Evolutionary conservation across 2,329 filamentous ascomycete genomes (phyloP).

Genomic region (Eurotiales sp.): DNA sequence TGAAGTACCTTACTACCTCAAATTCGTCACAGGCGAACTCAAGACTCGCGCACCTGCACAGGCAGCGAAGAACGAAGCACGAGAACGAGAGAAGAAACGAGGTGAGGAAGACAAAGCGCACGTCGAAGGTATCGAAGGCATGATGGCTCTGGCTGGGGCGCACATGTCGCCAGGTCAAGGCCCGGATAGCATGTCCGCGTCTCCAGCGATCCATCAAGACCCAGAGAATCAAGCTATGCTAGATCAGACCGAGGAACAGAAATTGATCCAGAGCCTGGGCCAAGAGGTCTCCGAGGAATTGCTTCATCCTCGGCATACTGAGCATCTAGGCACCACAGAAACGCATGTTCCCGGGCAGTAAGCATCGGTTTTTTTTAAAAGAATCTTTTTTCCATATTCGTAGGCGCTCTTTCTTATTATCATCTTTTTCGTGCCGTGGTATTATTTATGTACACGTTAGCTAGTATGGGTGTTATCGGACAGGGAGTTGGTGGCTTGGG

Average conservation of each 20-base stretch:
- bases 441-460: neutral
- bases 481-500: neutral
- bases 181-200: constrained; percentile 37
- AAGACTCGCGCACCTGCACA: constrained; percentile 75
- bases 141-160: constrained; percentile 45
- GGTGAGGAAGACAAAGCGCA: constrained; percentile 47
- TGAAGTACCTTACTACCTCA: constrained; percentile 82
- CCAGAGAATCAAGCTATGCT: constrained; percentile 27
- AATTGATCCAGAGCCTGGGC: constrained; percentile 42
- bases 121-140: constrained; percentile 45
- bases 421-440: neutral
- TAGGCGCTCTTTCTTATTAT: neutral
- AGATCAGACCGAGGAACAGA: constrained; percentile 41
- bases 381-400: neutral
- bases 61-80: constrained; percentile 47
- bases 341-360: constrained; percentile 26
- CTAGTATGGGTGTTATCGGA: neutral
- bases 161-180: constrained; percentile 21
- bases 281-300: constrained; percentile 40
- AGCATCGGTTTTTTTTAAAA: neutral
- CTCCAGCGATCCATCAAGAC: constrained; percentile 33
- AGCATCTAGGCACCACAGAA: constrained; percentile 28
- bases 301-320: constrained; percentile 28
- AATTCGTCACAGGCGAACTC: constrained; percentile 83
- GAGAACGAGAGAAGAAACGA: constrained; percentile 44